Evolutionary conservation across 2,329 filamentous ascomycete species (phyloP), one percentile per base, ranked within the genome.

Genomic region (Microdochium trichocladiopsis): DNA sequence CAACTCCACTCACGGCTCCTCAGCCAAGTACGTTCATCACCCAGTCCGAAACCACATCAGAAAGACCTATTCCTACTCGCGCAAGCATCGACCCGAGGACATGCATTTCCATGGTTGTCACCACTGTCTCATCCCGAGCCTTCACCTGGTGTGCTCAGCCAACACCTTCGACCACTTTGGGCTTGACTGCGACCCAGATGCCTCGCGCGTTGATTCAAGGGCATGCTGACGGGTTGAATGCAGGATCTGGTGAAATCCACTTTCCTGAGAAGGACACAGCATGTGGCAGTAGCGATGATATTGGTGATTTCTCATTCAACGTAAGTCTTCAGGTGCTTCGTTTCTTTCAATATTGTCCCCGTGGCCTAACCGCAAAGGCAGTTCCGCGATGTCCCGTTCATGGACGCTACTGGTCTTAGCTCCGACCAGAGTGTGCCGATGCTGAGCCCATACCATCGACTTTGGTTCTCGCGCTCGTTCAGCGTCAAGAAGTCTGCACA

Each of bases 81-180:
- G 22, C 16, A 22, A 22, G 23, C 23, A 18, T 48, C 48, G 5
- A 28, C 41, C 18, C 43, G 36, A 18, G 28, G 24, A 23, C 51
- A 33, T 65, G 63, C 49, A 41, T 61, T 16, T 59, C 58, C 2
- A 63, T 63, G 62, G 60, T 61, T 14, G 62, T 61, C 14, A 48
- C 64, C 52, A 59, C 59, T 12, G 58, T 65, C 52, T 58, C 55
- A 9, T 61, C 62, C 23, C 58, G 56, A 50, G 64, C 60, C 2
- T 62, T 64, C 45, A 62, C 62, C 8, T 65, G 63, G 63, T 65
- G 63, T 54, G 60, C 55, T 50, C 58, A 61, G 48, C 55, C 10
- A 50, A 55, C 31, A 53, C 50, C 18, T 23, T 51, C 28, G 51
- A 56, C 10, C 18, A 47, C 21, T 25, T 9, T 25, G 16, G 28